Conservation (phyloP, 108 stramenopile genomes). For the Stephanodiscus triporus region DNA sequence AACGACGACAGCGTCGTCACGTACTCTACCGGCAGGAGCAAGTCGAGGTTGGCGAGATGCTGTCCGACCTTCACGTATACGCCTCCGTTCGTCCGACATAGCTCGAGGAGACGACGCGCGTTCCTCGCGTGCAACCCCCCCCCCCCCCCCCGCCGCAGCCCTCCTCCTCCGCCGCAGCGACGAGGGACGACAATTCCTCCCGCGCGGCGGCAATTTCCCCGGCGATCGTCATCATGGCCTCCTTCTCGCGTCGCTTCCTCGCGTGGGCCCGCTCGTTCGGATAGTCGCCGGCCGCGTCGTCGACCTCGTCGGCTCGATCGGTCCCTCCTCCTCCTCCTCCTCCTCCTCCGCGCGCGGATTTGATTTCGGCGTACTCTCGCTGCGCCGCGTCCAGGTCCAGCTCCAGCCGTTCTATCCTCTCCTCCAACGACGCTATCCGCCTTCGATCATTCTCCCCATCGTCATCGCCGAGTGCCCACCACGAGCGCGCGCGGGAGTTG, state of each 20-base stretch:
- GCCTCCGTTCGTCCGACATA: conserved; percentile 88
- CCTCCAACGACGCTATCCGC: conserved; percentile 44
- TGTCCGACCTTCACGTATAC: conserved; percentile 86
- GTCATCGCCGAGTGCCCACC: no score
- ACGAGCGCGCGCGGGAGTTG: no score
- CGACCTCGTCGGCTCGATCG: not conserved
- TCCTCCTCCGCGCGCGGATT: not conserved
- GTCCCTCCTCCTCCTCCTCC: not conserved
- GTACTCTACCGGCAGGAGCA: conserved; percentile 88
- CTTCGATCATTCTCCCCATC: conserved; percentile 26
- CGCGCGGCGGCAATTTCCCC: conserved; percentile 55
- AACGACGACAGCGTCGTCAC: conserved; percentile 72
- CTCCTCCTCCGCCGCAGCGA: not conserved
- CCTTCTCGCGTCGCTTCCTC: conserved; percentile 53
- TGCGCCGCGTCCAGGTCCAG: conserved; percentile 66
- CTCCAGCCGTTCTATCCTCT: conserved; percentile 35
- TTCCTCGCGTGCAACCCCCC: conserved; percentile 56
- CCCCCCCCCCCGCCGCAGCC: conserved; percentile 13
- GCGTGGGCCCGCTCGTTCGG: conserved; percentile 10
- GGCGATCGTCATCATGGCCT: conserved; percentile 64
- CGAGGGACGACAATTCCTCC: conserved; percentile 38
- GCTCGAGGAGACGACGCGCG: conserved; percentile 71
- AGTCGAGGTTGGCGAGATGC: conserved; percentile 91
- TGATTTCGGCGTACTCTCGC: conserved; percentile 50
- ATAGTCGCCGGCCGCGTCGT: not conserved